A percentile compares a stretch with the other conserved stretches of the same genome.
Evolutionary conservation across 2,329 filamentous ascomycete species (phyloP).

Genomic region (Botrytis squamosa): DNA sequence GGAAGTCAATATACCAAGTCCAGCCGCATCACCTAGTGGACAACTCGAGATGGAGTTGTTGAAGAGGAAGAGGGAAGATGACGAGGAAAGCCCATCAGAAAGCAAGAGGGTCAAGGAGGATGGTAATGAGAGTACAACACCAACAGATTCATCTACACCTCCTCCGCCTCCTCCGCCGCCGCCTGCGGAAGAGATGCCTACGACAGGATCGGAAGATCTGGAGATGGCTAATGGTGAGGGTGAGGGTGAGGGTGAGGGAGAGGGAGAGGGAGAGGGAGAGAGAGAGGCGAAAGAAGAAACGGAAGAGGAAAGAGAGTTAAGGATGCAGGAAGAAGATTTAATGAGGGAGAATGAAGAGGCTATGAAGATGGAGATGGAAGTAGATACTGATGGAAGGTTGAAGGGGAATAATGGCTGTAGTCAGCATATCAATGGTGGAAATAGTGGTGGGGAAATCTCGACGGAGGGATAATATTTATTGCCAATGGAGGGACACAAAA

Average conservation of each 20-base stretch:
- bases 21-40: conserved; percentile 12
- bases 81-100: conserved; percentile 32
- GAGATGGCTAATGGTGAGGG: neutral
- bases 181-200: conserved; percentile 26
- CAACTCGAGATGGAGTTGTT: conserved; percentile 36
- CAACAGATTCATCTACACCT: conserved; percentile 19
- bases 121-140: neutral
- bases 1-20: conserved; percentile 15
- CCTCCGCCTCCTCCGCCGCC: conserved; percentile 37
- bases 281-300: conserved; percentile 23
- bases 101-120: conserved; percentile 37
- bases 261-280: neutral
- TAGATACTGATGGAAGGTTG: conserved; percentile 64
- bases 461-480: neutral
- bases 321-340: conserved; percentile 32
- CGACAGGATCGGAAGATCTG: neutral
- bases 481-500: neutral
- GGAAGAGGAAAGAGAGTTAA: conserved; percentile 30
- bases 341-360: conserved; percentile 38
- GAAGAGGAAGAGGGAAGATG: conserved; percentile 63
- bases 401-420: neutral
- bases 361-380: conserved; percentile 34
- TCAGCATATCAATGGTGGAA: neutral
- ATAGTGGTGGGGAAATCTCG: neutral
- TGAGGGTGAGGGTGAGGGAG: neutral